Evolutionary conservation across 2,329 filamentous ascomycete species (phyloP), one percentile per base, ranked within the genome.

Genomic region (Venturiaceae sp.): DNA sequence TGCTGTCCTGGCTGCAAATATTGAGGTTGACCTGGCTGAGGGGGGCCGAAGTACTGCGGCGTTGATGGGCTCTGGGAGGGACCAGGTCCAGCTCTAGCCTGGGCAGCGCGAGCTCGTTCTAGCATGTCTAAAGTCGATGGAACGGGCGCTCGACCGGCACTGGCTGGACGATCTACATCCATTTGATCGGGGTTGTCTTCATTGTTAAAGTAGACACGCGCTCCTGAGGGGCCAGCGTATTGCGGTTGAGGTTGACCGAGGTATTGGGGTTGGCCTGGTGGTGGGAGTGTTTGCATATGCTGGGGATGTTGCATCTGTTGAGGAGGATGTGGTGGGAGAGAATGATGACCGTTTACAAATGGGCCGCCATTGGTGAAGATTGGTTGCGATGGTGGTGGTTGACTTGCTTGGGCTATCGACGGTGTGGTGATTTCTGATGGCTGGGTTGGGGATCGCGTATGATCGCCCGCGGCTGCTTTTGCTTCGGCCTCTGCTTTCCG

Each of bases 401-500:
- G 30, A n/a, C n/a, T n/a, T 50, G 44, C 44, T 50, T 50, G 44
- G 13, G 44, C 26, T 50, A 50, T 50, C 5, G 44, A 50, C 3
- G 44, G 44, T 32, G 44, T 50, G 26, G 44, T 50, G 4, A 50
- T 50, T 50, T 50, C 44, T 7, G 44, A 50, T 23, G 44, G 44
- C 26, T 30, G 44, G 28, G 44, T 50, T 30, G 44, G 44, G 30
- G 44, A 50, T 23, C 44, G 44, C 16, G 23, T 50, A 30, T 50
- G 44, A 16, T 50, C 44, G 6, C 36, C 34, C 28, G 39, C 41
- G 28, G 55, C 55, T 39, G 39, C 44, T 39, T 33, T 32, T 16
- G 37, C 55, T n/a, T 47, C 39, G 1, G 55, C 55, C 50, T 57
- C 55, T 19, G 55, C 55, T 46, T 61, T 57, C 19, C 36, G 28